Evolutionary conservation across 169 alveolate species (phyloP), one percentile per base, ranked within the genome.

Genomic region (Neospora caninum): DNA sequence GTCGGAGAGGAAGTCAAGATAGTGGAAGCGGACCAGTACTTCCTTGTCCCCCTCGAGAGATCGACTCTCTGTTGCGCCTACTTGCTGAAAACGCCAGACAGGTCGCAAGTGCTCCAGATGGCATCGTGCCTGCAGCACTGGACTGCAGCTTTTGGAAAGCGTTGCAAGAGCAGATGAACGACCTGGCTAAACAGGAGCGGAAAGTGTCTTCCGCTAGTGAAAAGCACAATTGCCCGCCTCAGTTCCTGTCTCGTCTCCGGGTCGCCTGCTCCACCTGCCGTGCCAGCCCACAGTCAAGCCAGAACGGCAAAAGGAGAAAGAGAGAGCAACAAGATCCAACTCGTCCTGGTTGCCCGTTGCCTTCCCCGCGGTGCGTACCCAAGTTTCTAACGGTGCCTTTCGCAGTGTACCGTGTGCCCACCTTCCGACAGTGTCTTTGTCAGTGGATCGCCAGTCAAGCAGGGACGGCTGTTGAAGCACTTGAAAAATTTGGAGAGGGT

Each of bases 341-440:
- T 16, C 86, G 86, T 2, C 86, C 86, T 10, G 86, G 86, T 36
- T 16, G 39, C 31, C 86, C 86, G 86, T n/a, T 38, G 39, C 86
- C 86, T 20, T n/a, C 39, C n/a, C 86, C 86, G 27, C 86, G 86
- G 86, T 78, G 86, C 86, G 86, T 78, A 6, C 86, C 86, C 39
- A 78, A 78, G 22, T 78, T 25, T n/a, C 22, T 78, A 2, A n/a
- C 49, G 10, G 27, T 78, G 7, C 86, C 86, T 20, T n/a, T n/a
- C 29, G 39, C 49, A 16, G 86, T n/a, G 22, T 78, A 78, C 86
- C 39, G 45, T 78, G 49, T 36, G 86, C 86, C 86, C 86, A n/a
- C 45, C 45, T 78, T 36, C 86, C 86, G 86, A 10, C 86, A 38
- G 31, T 36, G 22, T 36, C 39, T 78, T 2, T 78, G n/a, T n/a